Percentiles rank a stretch among this genome's conserved stretches.
These are phyloP conservation scores for Yamadazyma triangularis DNA, from an alignment of 1,139 yeast species.

Conservation along the genomic window DNA sequence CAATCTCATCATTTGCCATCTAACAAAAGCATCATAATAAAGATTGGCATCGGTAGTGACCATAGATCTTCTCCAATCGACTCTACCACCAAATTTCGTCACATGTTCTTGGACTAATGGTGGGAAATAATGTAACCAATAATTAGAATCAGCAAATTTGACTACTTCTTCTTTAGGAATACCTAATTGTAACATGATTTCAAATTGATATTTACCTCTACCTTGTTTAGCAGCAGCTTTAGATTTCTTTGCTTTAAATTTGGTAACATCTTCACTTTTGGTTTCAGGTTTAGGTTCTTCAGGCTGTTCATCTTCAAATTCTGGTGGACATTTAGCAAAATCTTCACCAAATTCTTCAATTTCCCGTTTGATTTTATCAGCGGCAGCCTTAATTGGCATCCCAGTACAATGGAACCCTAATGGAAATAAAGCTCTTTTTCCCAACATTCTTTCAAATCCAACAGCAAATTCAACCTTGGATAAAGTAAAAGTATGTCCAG, in stretches of 20 bases:
- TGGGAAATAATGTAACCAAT: conserved; percentile 93
- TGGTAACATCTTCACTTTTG: conserved; percentile 73
- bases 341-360: conserved; percentile 85
- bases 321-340: conserved; percentile 64
- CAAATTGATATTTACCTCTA: conserved; percentile 89
- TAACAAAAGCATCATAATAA: conserved; percentile 89
- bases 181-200: conserved; percentile 93
- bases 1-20: conserved; percentile 95
- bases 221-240: conserved; percentile 94
- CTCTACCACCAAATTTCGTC: conserved; percentile 80
- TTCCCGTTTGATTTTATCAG: conserved; percentile 92
- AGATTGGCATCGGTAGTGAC: conserved; percentile 95
- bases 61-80: conserved; percentile 97
- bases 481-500: conserved; percentile 94
- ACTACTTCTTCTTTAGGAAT: conserved; percentile 76
- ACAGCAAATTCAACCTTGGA: conserved; percentile 92
- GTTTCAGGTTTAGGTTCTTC: conserved; percentile 23
- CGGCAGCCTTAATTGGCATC: conserved; percentile 97
- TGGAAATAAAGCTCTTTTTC: conserved; percentile 90
- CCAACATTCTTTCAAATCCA: conserved; percentile 94
- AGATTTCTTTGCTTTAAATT: conserved; percentile 87
- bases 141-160: conserved; percentile 81
- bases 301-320: conserved; percentile 48
- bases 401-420: conserved; percentile 99
- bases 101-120: conserved; percentile 83